These are phyloP conservation scores for Leishmania major DNA, from an alignment of 208 protist species.

Conservation along the genomic window DNA sequence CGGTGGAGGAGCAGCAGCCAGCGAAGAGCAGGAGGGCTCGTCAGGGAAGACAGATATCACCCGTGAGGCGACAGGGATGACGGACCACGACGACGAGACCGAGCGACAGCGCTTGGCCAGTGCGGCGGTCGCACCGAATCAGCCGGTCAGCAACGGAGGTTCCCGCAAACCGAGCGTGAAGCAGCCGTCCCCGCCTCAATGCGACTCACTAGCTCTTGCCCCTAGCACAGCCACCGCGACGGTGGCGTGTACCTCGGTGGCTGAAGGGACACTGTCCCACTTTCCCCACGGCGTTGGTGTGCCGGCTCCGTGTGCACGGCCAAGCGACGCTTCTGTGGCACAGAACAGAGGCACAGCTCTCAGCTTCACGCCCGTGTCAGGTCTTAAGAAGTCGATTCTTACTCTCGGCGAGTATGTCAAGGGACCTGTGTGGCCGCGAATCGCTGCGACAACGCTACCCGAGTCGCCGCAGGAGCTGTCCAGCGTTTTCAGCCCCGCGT, in stretches of 20 bases:
- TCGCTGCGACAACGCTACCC: not conserved
- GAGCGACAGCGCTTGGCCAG: conserved; percentile 15
- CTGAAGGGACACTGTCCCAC: not conserved
- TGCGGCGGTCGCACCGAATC: conserved; percentile 12
- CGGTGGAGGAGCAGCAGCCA: not conserved
- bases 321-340: not conserved
- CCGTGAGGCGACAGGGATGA: conserved; percentile 9
- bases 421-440: not conserved
- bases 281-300: not conserved
- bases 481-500: conserved; percentile 24
- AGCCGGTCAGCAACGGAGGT: not conserved
- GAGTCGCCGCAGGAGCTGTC: not conserved
- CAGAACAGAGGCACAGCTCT: not conserved
- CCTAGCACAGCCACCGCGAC: not conserved
- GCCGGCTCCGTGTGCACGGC: not conserved
- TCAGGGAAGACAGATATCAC: not conserved
- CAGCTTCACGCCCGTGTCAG: not conserved
- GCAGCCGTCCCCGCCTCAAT: not conserved
- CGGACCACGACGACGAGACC: conserved; percentile 20
- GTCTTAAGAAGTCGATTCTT: conserved; percentile 2
- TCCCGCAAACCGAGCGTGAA: conserved; percentile 5
- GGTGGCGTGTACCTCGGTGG: conserved; percentile 12
- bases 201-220: not conserved
- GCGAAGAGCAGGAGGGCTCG: not conserved
- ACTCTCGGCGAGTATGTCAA: not conserved